Percentiles rank a stretch among this genome's conserved stretches.
These are phyloP conservation scores for Mallotus repandus DNA, from an alignment of 441 rosid species.

Conservation along the genomic window DNA sequence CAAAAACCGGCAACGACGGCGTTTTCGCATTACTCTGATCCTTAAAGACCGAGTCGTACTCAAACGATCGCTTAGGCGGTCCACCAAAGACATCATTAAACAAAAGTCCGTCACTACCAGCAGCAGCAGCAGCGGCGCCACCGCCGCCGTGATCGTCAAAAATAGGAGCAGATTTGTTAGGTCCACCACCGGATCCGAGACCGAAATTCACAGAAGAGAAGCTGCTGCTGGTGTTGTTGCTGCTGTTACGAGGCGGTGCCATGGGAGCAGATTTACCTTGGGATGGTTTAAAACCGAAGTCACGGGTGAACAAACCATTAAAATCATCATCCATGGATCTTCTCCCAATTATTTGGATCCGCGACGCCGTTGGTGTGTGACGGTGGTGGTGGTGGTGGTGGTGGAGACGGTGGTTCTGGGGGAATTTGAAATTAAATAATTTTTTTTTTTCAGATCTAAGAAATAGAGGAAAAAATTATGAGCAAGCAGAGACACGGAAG, in stretches of 20 bases:
- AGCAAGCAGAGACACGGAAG: slow-evolving; percentile 1
- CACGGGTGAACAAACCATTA: slow-evolving; percentile 58
- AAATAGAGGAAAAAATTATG: not conserved
- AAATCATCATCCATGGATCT: slow-evolving; percentile 77
- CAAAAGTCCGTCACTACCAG: slow-evolving; percentile 30
- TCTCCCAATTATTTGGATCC: slow-evolving; percentile 19
- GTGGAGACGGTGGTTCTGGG: not conserved
- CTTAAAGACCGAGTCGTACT: slow-evolving; percentile 58
- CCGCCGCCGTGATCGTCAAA: slow-evolving; percentile 43
- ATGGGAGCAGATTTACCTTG: slow-evolving; percentile 89
- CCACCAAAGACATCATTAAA: slow-evolving; percentile 60
- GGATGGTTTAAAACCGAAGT: slow-evolving; percentile 64
- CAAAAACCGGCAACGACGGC: slow-evolving; percentile 58
- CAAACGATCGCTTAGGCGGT: slow-evolving; percentile 47
- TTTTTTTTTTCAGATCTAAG: slow-evolving; percentile 27
- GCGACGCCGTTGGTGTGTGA: not conserved
- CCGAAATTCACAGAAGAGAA: slow-evolving; percentile 36
- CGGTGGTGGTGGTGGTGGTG: not conserved
- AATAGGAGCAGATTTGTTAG: slow-evolving; percentile 38
- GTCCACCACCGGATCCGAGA: slow-evolving; percentile 33
- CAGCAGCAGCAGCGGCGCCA: no score
- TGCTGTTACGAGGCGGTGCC: slow-evolving; percentile 47
- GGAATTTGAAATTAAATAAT: not conserved
- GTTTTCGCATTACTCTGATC: slow-evolving; percentile 39
- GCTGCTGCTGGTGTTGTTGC: slow-evolving; percentile 14